Base-by-base conservation (phyloP, 805 yeast species). In the Tetrapisispora fleetii region DNA sequence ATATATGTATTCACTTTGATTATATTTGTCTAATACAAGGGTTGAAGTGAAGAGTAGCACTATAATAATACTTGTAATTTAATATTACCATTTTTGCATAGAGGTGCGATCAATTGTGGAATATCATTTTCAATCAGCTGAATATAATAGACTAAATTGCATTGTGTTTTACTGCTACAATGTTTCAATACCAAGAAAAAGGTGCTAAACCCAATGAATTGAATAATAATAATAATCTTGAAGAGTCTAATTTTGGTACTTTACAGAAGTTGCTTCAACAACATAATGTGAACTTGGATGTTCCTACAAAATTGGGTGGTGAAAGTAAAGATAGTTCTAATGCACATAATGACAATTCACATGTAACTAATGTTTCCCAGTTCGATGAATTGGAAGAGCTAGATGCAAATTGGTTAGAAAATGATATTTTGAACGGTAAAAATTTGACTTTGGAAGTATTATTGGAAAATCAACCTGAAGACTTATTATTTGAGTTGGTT, bases 401-500 rank as follows among this genome's bases (percentile, higher is more conserved):
- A 7, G 33, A 32, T 46, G 8, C 40, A 8, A 43, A 46, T 4
- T 40, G 44, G 44, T 41, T 52, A 17, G 58, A 52, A 40, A 46
- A 52, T 10, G 55, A 53, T 39, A 46, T 53, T 2, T 46, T 48
- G 19, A 50, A 51, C 22, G 53, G 52, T 38, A 58, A 57, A 39
- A 54, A 54, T 46, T 49, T 60, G 14, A 56, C 60, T 14, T 46
- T 60, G 36, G 64, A 60, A n/a, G 52, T 54, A 36, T 45, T 58
- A 35, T 45, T 59, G 24, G 57, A 50, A 32, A 43, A 48, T 14
- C 49, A 48, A 35, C 33, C 56, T 3, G 53, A 49, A 28, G 45
- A 47, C 11, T 32, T 57, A 17, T 32, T 52, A 13, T 52, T 54
- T 44, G 57, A 50, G 38, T 24, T 56, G 22, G 48, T 45, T 37